Percentiles rank a stretch among this genome's conserved stretches.
Evolutionary conservation across 805 yeast species (phyloP).

Genomic region (Myxozyma neglecta): DNA sequence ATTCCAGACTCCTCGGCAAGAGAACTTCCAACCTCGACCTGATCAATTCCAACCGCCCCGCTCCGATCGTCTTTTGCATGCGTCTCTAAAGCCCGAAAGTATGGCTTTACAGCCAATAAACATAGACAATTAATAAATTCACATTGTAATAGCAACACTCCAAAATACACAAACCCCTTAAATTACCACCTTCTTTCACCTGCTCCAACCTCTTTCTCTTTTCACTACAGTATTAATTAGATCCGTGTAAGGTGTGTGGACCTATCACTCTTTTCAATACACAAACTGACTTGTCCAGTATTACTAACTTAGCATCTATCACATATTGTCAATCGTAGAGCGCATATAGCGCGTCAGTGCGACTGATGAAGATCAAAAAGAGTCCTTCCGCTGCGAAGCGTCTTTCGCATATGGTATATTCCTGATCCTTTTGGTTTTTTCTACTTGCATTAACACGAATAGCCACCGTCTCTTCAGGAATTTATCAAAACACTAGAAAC

Average conservation of each 20-base stretch:
- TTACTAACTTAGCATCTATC: not conserved
- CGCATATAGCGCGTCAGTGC: not conserved
- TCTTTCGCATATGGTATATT: constrained; percentile 27
- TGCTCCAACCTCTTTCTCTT: not conserved
- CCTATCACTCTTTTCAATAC: too few species aligned
- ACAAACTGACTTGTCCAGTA: too few species aligned
- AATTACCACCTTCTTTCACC: not conserved
- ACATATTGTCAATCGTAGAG: not conserved
- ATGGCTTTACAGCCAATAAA: not conserved
- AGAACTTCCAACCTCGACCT: not conserved
- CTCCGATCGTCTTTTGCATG: not conserved
- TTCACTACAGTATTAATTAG: too few species aligned
- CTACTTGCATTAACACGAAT: not conserved
- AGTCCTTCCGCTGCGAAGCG: constrained; percentile 25
- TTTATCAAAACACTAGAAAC: constrained; percentile 21
- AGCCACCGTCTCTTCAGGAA: constrained; percentile 27
- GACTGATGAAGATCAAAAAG: constrained; percentile 26
- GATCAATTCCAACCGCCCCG: constrained; percentile 3
- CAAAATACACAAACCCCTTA: too few species aligned
- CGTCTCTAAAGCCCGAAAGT: not conserved
- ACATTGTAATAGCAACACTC: not conserved
- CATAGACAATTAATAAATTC: not conserved
- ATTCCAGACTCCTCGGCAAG: constrained; percentile 3
- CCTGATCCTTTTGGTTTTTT: not conserved
- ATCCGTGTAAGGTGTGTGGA: too few species aligned